A percentile compares a stretch with the other conserved stretches of the same genome.
These are phyloP conservation scores for Casaregolazyma suthepensis DNA, from an alignment of 1,139 yeast genomes.

Conservation along the genomic window DNA sequence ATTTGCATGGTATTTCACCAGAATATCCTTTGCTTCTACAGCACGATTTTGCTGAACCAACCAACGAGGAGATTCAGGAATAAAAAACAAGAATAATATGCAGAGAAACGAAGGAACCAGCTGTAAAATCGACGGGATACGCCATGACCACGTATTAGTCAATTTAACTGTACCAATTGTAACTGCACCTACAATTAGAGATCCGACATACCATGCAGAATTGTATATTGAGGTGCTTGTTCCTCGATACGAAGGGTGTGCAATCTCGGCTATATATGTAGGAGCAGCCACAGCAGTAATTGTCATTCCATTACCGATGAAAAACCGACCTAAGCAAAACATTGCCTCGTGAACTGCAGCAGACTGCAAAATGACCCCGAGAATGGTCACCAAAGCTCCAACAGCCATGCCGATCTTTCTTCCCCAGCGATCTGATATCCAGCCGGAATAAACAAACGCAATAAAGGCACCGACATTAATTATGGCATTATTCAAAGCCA, in stretches of 20 bases:
- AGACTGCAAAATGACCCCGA: slow-evolving; percentile 13
- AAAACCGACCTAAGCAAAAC: slow-evolving; percentile 33
- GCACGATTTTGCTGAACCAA: slow-evolving; percentile 12
- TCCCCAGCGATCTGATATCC: slow-evolving; percentile 8
- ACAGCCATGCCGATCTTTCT: slow-evolving; percentile 7
- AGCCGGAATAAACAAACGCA: slow-evolving; percentile 4
- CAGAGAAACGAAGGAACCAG: neutral
- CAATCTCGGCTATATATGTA: slow-evolving; percentile 31
- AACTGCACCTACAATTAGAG: slow-evolving; percentile 43
- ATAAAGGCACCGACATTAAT: slow-evolving; percentile 7
- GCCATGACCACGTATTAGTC: slow-evolving; percentile 37
- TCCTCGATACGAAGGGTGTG: slow-evolving; percentile 42
- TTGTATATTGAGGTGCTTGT: slow-evolving; percentile 43
- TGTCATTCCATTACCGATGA: slow-evolving; percentile 13
- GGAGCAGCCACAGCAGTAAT: slow-evolving; percentile 28
- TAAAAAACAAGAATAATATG: slow-evolving; percentile 8
- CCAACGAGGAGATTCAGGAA: slow-evolving; percentile 16
- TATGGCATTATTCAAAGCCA: slow-evolving; percentile 6
- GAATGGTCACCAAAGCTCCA: slow-evolving; percentile 9
- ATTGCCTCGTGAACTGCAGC: slow-evolving; percentile 20
- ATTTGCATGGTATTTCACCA: slow-evolving; percentile 20
- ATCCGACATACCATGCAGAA: slow-evolving; percentile 50
- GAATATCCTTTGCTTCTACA: slow-evolving; percentile 13
- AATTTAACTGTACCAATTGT: slow-evolving; percentile 44
- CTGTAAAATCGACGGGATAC: slow-evolving; percentile 21